Evolutionary conservation across 495 filamentous ascomycete species (phyloP), one percentile per base, ranked within the genome.

Genomic region (Aspergillus diversus): DNA sequence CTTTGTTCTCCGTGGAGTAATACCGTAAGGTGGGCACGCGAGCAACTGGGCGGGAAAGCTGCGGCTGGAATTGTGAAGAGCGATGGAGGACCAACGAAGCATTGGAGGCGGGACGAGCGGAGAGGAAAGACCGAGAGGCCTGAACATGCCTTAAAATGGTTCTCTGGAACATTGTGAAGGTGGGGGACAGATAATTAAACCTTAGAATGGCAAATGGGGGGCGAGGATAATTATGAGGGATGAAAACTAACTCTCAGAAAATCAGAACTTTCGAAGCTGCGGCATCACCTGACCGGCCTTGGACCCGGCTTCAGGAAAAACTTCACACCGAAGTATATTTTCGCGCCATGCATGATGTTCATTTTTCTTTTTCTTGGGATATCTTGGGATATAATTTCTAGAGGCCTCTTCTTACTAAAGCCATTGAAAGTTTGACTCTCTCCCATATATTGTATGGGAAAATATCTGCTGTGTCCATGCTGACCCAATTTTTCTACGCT

Each of bases 1-100:
- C 31, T 50, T 73, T 70, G n/a, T 73, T 76, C 57, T 78, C 77
- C 32, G 77, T 77, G n/a, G 79, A 81, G 64, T 80, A 81, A 65
- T 64, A 69, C 49, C 77, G 77, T 64, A 59, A 60, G 34, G 55
- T 55, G 42, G 73, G 64, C 61, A 68, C 70, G 53, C 61, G 71
- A 57, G 69, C 69, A 27, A 77, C 67, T 56, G 70, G 66, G 48
- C 74, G 75, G 54, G 70, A 65, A 33, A 76, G 61, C 60, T 73
- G 73, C 63, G 73, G 67, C 66, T 79, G 76, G 51, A 75, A 69
- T 57, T 71, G 77, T 69, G 77, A 73, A 49, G 76, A 70, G 66
- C 70, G 75, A 60, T 74, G 74, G 65, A 79, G 61, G 52, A 75
- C 69, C 60, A 72, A 70, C 53, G 76, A 64, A 37, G 75, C 67